phyloP scores from a whole-genome alignment of 1,284 basidiomycete species.

The Anthracocystis panici-leucophaei region DNA sequence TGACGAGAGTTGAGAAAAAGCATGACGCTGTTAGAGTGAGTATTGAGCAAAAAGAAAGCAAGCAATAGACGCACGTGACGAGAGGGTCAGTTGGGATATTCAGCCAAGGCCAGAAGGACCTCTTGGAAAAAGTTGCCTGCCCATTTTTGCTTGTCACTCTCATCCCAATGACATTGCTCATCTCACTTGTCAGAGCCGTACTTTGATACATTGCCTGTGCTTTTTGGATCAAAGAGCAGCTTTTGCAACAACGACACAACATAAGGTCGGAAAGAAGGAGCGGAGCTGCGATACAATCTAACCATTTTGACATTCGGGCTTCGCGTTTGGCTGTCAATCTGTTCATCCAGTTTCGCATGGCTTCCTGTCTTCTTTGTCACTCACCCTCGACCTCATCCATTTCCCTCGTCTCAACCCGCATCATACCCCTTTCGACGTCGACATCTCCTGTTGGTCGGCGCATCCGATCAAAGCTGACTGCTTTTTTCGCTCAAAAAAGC shows the following conservation, averaged over 20 bases:
- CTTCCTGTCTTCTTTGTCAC: not conserved
- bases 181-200: too few species aligned
- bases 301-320: not conserved
- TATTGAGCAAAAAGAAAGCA: not conserved
- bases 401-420: not conserved
- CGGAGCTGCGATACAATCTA: not conserved
- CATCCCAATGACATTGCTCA: too few species aligned
- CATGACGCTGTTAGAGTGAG: too few species aligned
- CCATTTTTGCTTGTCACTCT: not conserved
- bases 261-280: too few species aligned
- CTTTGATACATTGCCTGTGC: too few species aligned
- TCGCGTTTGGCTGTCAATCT: conserved; percentile 4
- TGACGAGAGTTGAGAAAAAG: not conserved
- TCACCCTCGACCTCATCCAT: not conserved
- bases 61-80: conserved; percentile 18
- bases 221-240: too few species aligned
- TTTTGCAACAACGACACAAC: too few species aligned
- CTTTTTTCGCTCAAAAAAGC: not conserved
- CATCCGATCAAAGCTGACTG: conserved; percentile 1
- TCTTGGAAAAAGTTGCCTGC: conserved; percentile 1
- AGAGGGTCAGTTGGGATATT: conserved; percentile 20
- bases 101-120: not conserved
- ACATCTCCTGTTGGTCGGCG: not conserved
- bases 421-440: not conserved
- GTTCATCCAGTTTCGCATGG: not conserved